Evolutionary conservation across 768 basidiomycete genomes (phyloP), one percentile per base, ranked within the genome.

Genomic region (Boletus huronensis): DNA sequence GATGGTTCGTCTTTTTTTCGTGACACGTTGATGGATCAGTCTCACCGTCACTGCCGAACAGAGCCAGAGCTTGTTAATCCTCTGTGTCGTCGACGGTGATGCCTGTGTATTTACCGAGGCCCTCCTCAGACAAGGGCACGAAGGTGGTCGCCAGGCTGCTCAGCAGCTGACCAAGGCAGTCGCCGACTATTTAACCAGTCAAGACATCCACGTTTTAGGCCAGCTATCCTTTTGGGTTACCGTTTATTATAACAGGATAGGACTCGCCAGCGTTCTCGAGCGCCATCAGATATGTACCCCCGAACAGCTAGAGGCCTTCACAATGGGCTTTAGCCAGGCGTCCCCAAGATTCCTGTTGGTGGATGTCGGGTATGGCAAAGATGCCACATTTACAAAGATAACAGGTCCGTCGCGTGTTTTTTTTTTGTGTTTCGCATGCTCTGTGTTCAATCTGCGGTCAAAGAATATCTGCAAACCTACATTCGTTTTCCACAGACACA

Each of bases 151-250:
- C 17, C 77, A 78, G 52, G 75, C 78, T 41, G 84, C 85, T 28
- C 82, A 86, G 61, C 76, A 78, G 48, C 73, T 90, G 53, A 89
- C 87, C 19, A 82, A 84, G 68, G 75, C 74, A 6, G 84, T 90
- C 48, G 86, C 85, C 40, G 83, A 83, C 57, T 81, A 86, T 70
- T 75, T 90, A 50, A 75, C 83, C 49, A 75, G 74, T 60, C 83
- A 88, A 64, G 82, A 80, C 48, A 72, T 83, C 47, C 81, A 82
- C 50, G 75, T 80, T 52, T 79, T 82, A 54, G 83, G 82, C 29
- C 78, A 83, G 9, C 75, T 88, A 38, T 87, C 87, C 26, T 88
- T 89, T 68, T 90, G 86, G 87, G 80, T 88, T 47, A 82, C 82
- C 41, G 67, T 90, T 57, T 90, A 83, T 73, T 79, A 82, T 71